Percentiles rank a stretch among this genome's conserved stretches.
Conservation (phyloP, 306 rosid species). For the Heteromeles arbutifolia region DNA sequence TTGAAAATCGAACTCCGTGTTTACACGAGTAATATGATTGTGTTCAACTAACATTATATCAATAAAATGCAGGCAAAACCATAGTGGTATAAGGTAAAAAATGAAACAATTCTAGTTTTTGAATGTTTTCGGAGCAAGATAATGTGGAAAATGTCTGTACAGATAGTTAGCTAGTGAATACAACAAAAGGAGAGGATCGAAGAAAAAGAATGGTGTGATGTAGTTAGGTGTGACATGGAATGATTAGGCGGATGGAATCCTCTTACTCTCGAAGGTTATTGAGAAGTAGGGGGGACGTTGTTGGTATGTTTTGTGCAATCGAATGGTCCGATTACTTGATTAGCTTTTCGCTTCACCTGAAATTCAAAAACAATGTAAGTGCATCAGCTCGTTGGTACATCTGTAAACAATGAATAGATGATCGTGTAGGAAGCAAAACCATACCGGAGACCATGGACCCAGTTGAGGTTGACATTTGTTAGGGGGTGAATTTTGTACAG, state of each 20-base stretch:
- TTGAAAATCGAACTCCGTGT: too few species aligned
- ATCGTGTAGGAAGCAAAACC: conserved; percentile 16
- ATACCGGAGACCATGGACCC: conserved; percentile 95
- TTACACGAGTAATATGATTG: too few species aligned
- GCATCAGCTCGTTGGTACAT: not conserved
- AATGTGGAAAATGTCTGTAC: not conserved
- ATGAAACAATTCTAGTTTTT: not conserved
- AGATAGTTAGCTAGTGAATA: not conserved
- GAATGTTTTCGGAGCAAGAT: not conserved
- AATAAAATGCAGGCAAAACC: not conserved
- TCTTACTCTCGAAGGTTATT: not conserved
- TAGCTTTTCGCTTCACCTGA: conserved; percentile 69
- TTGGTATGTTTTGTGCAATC: conserved; percentile 75
- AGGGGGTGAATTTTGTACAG: conserved; percentile 87
- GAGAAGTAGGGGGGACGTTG: conserved; percentile 21
- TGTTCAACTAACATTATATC: too few species aligned
- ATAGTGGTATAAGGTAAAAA: not conserved
- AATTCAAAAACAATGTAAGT: not conserved
- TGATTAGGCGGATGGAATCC: not conserved
- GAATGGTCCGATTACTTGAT: conserved; percentile 72
- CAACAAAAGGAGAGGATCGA: not conserved
- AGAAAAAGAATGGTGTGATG: not conserved
- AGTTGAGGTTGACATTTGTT: conserved; percentile 68
- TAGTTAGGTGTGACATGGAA: not conserved
- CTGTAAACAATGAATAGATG: not conserved